Evolutionary conservation across 495 filamentous ascomycete species (phyloP), one percentile per base, ranked within the genome.

Genomic region (Neurospora sp.): DNA sequence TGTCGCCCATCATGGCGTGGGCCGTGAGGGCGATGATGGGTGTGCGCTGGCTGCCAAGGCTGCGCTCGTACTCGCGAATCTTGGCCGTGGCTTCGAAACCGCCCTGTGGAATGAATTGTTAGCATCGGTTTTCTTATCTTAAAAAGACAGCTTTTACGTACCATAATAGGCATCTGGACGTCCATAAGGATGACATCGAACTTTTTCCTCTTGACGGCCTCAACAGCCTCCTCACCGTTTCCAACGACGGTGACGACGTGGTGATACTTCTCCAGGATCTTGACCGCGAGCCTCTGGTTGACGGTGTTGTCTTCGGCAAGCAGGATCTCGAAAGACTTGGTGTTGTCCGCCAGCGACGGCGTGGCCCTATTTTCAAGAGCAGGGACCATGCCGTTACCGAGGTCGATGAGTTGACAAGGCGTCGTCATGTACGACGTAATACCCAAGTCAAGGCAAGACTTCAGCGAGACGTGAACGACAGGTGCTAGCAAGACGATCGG

Each of bases 371-470:
- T 96, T 83, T 99, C 96, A 68, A 99, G 83, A 6, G 96, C 96
- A n/a, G 96, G 96, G 48, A 99, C 91, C 91, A 99, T 96, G 73
- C 95, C 94, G 78, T 99, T 99, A 48, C 94, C 96, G 71, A 99
- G 87, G 81, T 99, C 96, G 69, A 98, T 97, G 4, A 94, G 89
- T 74, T 94, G 87, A 81, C 96, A 99, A 41, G 96, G 96, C 16
- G 94, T 98, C 16, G 96, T 99, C 96, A 99, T 98, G 81, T 98
- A 98, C 65, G 93, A 97, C 31, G 94, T 96, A 76, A 99, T 98
- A 74, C 96, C 96, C 59, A 98, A 88, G 81, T 99, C 96, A 69
- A 99, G 86, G 59, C 96, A 95, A 22, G 94, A 94, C 83, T 97
- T 98, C 77, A 99, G 86, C 80, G 91, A 96, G 69, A 99, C 93